Evolutionary conservation across 352 stramenopile genomes (phyloP), one percentile per base, ranked within the genome.

Genomic region (Blastocystis sp.): DNA sequence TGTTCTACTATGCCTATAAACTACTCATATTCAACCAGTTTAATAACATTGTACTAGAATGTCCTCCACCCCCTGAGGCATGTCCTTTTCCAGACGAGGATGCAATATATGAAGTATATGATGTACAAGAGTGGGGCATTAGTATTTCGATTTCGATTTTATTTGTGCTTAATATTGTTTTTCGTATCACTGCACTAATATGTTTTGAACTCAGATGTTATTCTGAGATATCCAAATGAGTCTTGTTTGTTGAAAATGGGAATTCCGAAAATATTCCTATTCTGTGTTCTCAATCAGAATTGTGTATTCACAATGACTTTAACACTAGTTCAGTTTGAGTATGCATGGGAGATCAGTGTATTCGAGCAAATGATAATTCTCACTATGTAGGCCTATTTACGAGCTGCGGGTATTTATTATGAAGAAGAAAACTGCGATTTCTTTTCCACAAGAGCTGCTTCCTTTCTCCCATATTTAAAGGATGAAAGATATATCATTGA

Each of bases 271-370:
- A 78, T 13, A 16, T 13, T 1, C 0, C 3, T 0, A 43, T n/a
- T 59, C 20, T 59, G 13, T 24, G 26, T 26, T 26, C 20, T 73
- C 30, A 20, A 43, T 47, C 24, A 76, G 39, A 30, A 76, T 26
- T 5, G 16, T 16, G 6, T 8, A 55, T 56, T n/a, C 20, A 50
- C 16, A 54, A 85, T 85, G 73, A 47, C 50, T 47, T 47, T 85
- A 45, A 85, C 73, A 7, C 50, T 85, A 9, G 16, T 47, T n/a
- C 73, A 85, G 26, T 66, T 85, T 24, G 47, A 85, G 50, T 85
- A 85, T 65, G 47, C 73, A 26, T 85, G 73, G 73, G 73, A 85
- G 47, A 85, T 85, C 50, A 50, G 68, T 85, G 73, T 85, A 85
- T 26, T 5, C 68, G n/a, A 6, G 16, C 3, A 24, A n/a, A n/a